phyloP scores from a whole-genome alignment of 176 grass and related monocot species.

The Metroxylon sagu region DNA sequence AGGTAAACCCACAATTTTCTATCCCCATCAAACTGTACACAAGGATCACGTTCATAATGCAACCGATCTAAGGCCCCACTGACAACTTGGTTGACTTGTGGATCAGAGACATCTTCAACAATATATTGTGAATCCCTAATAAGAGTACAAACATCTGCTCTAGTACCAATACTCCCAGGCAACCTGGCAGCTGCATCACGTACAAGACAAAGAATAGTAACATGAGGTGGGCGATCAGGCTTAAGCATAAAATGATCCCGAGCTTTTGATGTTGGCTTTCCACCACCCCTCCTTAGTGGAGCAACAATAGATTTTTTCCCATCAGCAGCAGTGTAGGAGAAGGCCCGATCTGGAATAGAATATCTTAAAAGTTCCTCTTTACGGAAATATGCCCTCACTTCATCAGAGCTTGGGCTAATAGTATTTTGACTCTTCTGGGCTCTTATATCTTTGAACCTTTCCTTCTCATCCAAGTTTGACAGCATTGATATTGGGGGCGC shows the following conservation, averaged over 20 bases:
- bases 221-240: conserved; percentile 85
- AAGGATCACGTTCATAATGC: conserved; percentile 97
- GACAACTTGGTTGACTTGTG: conserved; percentile 88
- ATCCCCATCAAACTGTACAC: conserved; percentile 89
- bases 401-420: conserved; percentile 75
- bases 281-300: conserved; percentile 86
- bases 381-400: conserved; percentile 77
- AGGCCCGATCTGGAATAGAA: conserved; percentile 94
- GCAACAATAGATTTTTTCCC: conserved; percentile 95
- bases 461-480: conserved; percentile 80
- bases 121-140: conserved; percentile 95
- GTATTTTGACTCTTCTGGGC: conserved; percentile 97
- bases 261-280: conserved; percentile 96
- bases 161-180: conserved; percentile 85
- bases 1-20: conserved; percentile 98
- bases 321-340: conserved; percentile 94
- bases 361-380: conserved; percentile 90
- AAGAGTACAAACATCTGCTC: conserved; percentile 93
- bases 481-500: conserved; percentile 70
- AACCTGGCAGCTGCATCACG: conserved; percentile 90
- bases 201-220: conserved; percentile 95
- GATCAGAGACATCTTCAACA: conserved; percentile 68
- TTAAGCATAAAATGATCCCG: conserved; percentile 97
- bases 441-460: conserved; percentile 94
- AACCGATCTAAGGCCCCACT: conserved; percentile 89